phyloP scores from a whole-genome alignment of 371 early-diverging fungal species.

The Massospora cicadina region DNA sequence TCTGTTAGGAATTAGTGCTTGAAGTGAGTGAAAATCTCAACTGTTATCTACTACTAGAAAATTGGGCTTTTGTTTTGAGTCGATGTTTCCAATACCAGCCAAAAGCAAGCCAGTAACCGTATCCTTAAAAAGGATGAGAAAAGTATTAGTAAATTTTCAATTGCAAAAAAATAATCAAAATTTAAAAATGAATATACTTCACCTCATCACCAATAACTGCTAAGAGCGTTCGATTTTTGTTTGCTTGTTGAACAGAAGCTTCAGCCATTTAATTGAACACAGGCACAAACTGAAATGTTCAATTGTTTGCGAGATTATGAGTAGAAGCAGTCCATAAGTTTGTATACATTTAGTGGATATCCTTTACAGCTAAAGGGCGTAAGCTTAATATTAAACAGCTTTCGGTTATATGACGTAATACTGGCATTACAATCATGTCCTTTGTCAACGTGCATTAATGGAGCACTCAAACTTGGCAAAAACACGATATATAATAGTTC shows the following conservation, averaged over 20 bases:
- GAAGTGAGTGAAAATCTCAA: slow-evolving; percentile 24
- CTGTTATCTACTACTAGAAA: slow-evolving; percentile 89
- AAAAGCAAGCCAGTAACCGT: slow-evolving; percentile 92
- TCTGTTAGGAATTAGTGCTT: slow-evolving; percentile 25
- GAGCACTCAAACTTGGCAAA: too few relatives aligned
- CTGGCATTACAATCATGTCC: too few relatives aligned
- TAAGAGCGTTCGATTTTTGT: slow-evolving; percentile 48
- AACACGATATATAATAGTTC: too few relatives aligned
- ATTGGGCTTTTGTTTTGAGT: slow-evolving; percentile 68
- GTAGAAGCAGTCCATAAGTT: too few relatives aligned
- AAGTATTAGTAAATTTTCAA: too few relatives aligned
- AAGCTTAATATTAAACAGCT: too few relatives aligned
- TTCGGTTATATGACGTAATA: too few relatives aligned
- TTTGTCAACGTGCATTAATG: too few relatives aligned
- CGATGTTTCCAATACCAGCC: slow-evolving; percentile 90
- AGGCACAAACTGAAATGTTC: too few relatives aligned
- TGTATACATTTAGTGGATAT: too few relatives aligned
- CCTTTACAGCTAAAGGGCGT: too few relatives aligned
- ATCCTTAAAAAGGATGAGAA: slow-evolving; percentile 40
- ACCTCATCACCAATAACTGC: slow-evolving; percentile 96
- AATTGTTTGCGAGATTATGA: too few relatives aligned
- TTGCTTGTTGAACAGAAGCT: neutral
- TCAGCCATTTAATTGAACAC: neutral
- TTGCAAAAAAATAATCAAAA: neutral
- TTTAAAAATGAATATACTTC: neutral